Evolutionary conservation across 2,329 filamentous ascomycete species (phyloP).

Genomic region (Berkeleyomyces rouxiae): DNA sequence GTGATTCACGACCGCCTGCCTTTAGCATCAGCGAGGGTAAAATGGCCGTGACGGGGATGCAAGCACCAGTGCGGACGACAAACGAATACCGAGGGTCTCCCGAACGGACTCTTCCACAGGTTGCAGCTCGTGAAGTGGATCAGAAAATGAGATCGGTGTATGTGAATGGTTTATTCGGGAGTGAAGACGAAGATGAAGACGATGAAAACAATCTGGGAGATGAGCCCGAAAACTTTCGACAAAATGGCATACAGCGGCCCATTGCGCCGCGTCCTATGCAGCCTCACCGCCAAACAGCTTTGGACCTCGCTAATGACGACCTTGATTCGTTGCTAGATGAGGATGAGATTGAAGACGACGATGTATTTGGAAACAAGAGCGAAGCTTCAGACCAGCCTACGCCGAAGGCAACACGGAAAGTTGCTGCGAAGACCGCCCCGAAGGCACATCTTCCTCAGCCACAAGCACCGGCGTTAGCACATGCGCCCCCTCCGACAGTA

Average conservation of each 20-base stretch:
- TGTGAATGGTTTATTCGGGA: neutral
- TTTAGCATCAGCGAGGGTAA: conserved; percentile 13
- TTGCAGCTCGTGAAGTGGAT: conserved; percentile 2
- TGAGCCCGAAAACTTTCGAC: neutral
- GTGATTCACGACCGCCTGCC: conserved; percentile 9
- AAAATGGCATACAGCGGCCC: neutral
- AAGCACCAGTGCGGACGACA: neutral
- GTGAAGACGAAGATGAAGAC: neutral
- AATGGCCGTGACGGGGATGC: conserved; percentile 3
- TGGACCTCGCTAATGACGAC: conserved; percentile 10
- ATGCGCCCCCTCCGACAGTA: neutral
- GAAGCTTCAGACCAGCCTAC: conserved; percentile 7
- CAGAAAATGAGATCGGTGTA: neutral
- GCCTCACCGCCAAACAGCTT: conserved; percentile 8
- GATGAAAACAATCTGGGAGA: conserved; percentile 8
- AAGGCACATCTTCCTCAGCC: conserved; percentile 3
- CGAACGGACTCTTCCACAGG: conserved; percentile 1
- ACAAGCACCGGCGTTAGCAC: neutral
- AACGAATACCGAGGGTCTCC: conserved; percentile 7
- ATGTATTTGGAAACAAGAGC: neutral
- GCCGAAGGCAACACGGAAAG: conserved; percentile 10
- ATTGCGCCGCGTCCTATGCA: conserved; percentile 1
- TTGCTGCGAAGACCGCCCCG: neutral
- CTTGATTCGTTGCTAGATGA: conserved; percentile 11
- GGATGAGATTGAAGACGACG: conserved; percentile 5